Base-by-base conservation (phyloP, 208 protist species). In the Crithidia mellificae region DNA sequence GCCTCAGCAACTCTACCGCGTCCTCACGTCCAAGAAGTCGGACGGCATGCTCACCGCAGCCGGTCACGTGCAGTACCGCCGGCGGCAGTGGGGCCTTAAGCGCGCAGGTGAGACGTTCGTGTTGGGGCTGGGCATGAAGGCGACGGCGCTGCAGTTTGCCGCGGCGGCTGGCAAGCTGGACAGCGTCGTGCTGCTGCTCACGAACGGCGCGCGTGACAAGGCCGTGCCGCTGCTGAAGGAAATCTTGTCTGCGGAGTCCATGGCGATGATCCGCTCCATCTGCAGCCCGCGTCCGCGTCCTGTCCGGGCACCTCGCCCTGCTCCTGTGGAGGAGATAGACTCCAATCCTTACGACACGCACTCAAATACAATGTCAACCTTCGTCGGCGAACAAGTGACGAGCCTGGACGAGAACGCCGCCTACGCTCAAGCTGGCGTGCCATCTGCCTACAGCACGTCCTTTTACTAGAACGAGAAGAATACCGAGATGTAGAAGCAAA, bases 111-210 rank as follows among this genome's bases (percentile, higher is more conserved):
- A 58, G 29, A 76, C 57, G 11, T 75, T 71, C 66, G 59, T 61
- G 64, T 72, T 96, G 7, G 91, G 91, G 2, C 66, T 94, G 19
- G 91, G 91, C 22, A 78, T 75, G 62, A 87, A 89, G 61, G 88
- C 71, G n/a, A 92, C 81, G 8, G 75, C 87, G 0, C 65, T 96
- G 36, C 87, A 94, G 70, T 96, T 92, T 54, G 91, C 88, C 3
- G 88, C 87, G 0, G 68, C 88, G 19, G 85, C 84, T 0, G 81
- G 85, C 19, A 83, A 85, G 55, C 55, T 94, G 41, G 91, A 93
- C 62, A 94, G 79, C 50, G 84, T 94, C 14, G 54, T 92, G 47
- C 62, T 95, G 9, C 85, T 96, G 24, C 68, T 94, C 36, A 62
- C 70, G 12, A 72, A 59, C 25, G 87, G 87, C 8, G 85, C 91